A percentile compares a stretch with the other conserved stretches of the same genome.
Conservation (phyloP, 345 rosid genomes). For the Balakata baccata region DNA sequence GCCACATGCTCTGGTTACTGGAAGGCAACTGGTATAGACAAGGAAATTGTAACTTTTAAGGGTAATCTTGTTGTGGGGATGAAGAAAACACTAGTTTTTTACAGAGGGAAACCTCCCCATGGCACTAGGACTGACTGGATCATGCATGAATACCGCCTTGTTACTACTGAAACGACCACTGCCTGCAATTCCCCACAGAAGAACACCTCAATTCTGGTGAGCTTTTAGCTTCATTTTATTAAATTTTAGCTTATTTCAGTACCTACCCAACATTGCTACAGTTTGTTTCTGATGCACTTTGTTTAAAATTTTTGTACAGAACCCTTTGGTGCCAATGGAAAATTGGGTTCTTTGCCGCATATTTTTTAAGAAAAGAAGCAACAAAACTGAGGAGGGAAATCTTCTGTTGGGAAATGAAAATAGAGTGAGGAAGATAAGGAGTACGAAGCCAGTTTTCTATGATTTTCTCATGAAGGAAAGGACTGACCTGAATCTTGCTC, state of each 20-base stretch:
- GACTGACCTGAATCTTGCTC: conserved; percentile 60
- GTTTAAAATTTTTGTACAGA: conserved; percentile 31
- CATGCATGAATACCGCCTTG: conserved; percentile 95
- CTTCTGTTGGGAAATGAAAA: conserved; percentile 30
- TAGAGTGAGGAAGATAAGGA: conserved; percentile 30
- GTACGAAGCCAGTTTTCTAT: conserved; percentile 56
- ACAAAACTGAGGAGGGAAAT: conserved; percentile 45
- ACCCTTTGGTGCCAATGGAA: conserved; percentile 38
- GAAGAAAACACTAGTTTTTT: conserved; percentile 98
- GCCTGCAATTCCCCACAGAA: conserved; percentile 25
- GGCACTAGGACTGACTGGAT: conserved; percentile 91
- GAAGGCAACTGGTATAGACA: conserved; percentile 95
- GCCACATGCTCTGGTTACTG: conserved; percentile 86
- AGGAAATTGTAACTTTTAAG: conserved; percentile 58
- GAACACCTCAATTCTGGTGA: conserved; percentile 41
- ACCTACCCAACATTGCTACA: background rate
- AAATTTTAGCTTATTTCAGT: background rate
- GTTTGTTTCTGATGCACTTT: background rate
- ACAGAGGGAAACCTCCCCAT: conserved; percentile 82
- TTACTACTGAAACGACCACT: conserved; percentile 7
- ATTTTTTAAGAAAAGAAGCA: conserved; percentile 75
- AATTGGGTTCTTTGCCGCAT: conserved; percentile 95
- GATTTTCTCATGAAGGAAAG: conserved; percentile 66
- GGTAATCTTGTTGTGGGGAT: conserved; percentile 67
- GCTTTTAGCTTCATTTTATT: background rate